Evolutionary conservation across 257 asterid genomes (phyloP), one percentile per base, ranked within the genome.

Genomic region (Plectranthus barbatus): DNA sequence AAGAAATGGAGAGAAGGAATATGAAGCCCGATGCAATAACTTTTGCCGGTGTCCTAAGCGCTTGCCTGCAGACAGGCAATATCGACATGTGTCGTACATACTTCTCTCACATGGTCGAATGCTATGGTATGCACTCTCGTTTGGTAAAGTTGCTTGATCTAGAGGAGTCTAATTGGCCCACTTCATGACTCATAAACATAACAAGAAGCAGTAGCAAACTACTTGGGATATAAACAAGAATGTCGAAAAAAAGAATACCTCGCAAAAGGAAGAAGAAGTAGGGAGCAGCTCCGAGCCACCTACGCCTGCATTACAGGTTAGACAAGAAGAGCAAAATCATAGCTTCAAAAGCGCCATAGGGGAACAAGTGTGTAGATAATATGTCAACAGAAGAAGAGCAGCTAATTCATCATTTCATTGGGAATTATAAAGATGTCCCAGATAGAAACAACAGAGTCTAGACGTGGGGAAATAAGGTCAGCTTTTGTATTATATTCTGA

Each of bases 11-110:
- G 76, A 74, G 62, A 60, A 26, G 5, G 62, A 14, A 64, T 20
- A 34, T 72, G 12, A 64, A 55, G 53, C 88, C 88, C 1, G 81
- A 82, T 69, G 81, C 68, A 2, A 66, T 82, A 36, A 79, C 85
- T 9, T 69, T 82, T 17, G 49, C 54, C 5, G 85, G 83, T 0
- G 67, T 82, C 37, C 41, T 82, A 57, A 69, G 74, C 14, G 83
- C 85, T 29, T 77, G 79, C 52, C 57, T 79, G 69, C 81, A 72
- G 49, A 75, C 31, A 26, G 75, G 70, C 23, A 31, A 70, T 29
- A 14, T 73, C 6, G 81, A 77, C 10, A 75, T 60, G 72, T 83
- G 72, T 20, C 79, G 70, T 23, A 24, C 55, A 7, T 82, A 69
- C 66, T 82, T 74, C 56, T 47, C 63, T 64, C 29, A 69, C 71